Evolutionary conservation across 2,329 filamentous ascomycete species (phyloP).

Genomic region (Colletotrichum truncatum): DNA sequence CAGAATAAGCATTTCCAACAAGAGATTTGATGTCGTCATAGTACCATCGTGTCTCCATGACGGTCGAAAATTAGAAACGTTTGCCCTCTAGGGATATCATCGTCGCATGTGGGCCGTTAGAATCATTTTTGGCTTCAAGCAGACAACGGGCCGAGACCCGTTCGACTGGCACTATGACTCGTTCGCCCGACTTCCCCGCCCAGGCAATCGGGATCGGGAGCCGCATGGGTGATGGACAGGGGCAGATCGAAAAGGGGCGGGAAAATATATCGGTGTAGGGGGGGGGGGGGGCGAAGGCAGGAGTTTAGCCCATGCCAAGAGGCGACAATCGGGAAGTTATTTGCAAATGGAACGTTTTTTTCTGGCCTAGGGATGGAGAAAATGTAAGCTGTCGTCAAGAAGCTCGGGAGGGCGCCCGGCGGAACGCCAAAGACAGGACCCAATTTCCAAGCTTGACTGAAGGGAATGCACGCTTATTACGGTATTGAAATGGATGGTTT

Average conservation of each 20-base stretch:
- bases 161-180: neutral
- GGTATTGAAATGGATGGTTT: neutral
- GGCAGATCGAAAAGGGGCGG: neutral
- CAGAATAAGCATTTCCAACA: too few species aligned
- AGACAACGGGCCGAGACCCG: conserved; percentile 7
- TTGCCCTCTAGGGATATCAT: conserved; percentile 1
- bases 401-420: conserved; percentile 14
- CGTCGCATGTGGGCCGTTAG: neutral
- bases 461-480: conserved; percentile 10
- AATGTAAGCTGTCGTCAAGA: conserved; percentile 3
- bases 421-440: conserved; percentile 4
- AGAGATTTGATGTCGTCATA: neutral
- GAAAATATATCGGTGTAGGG: neutral
- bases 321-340: neutral
- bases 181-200: neutral
- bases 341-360: neutral
- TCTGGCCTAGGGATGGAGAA: neutral
- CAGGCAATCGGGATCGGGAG: neutral
- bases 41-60: neutral
- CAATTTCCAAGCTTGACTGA: conserved; percentile 2
- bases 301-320: neutral
- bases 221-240: conserved; percentile 23
- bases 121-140: neutral
- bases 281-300: neutral
- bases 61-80: conserved; percentile 11